Conservation (phyloP, 2,329 filamentous ascomycete species). For the Botryotinia convoluta region DNA sequence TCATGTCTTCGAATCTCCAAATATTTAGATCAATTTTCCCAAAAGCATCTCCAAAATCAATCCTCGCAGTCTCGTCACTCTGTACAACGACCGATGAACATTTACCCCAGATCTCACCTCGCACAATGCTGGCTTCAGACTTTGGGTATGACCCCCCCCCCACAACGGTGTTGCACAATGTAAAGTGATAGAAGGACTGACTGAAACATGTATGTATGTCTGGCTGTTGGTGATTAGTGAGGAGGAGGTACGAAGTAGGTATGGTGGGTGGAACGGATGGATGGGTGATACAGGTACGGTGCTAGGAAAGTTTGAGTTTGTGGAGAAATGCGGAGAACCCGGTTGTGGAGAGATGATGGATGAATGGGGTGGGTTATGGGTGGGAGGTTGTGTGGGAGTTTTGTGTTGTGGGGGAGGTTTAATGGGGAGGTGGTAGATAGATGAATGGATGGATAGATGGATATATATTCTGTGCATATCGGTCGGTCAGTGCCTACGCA, state of each 20-base stretch:
- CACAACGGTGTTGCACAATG: not conserved
- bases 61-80: not conserved
- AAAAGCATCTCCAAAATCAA: too few relatives aligned
- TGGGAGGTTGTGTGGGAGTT: not conserved
- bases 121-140: not conserved
- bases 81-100: not conserved
- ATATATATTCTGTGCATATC: not conserved
- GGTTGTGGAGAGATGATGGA: not conserved
- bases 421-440: too few relatives aligned
- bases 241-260: not conserved
- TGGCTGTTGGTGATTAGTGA: not conserved
- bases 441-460: not conserved
- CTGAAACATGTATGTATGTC: not conserved
- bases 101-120: not conserved
- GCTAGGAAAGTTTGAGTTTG: not conserved
- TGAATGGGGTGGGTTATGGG: not conserved
- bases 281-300: not conserved
- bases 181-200: not conserved
- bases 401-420: not conserved
- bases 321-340: not conserved
- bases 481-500: too few relatives aligned
- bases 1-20: not conserved
- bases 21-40: not conserved
- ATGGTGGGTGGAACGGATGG: not conserved
- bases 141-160: not conserved